Conservation (phyloP, 2,329 filamentous ascomycete species). For the Hypoxylon sp. region DNA sequence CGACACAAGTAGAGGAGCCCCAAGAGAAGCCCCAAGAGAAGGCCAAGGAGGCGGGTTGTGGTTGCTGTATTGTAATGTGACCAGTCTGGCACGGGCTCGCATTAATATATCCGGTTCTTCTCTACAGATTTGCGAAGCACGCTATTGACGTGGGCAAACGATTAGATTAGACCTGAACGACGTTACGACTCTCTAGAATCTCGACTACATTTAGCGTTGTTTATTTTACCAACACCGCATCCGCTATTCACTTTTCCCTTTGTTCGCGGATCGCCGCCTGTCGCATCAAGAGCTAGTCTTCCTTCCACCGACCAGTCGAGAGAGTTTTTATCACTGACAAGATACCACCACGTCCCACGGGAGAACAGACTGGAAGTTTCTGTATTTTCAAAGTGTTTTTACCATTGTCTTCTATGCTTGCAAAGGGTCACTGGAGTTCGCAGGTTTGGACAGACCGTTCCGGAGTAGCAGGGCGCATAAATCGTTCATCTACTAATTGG, state of each 20-base stretch:
- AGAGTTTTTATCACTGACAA: constrained; percentile 15
- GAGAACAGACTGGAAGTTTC: constrained; percentile 20
- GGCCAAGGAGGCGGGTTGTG: constrained; percentile 73
- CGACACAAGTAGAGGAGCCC: constrained; percentile 66
- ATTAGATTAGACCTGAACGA: constrained; percentile 45
- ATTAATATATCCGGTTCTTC: constrained; percentile 27
- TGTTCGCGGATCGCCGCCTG: constrained; percentile 40
- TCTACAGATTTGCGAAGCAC: constrained; percentile 25
- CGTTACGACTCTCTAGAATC: constrained; percentile 45
- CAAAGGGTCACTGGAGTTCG: constrained; percentile 47
- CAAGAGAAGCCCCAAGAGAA: constrained; percentile 66
- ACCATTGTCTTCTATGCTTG: constrained; percentile 34
- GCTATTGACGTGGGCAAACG: constrained; percentile 32
- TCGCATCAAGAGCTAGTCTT: constrained; percentile 29
- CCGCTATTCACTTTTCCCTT: constrained; percentile 41
- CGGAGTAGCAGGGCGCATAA: constrained; percentile 46
- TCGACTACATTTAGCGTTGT: constrained; percentile 42
- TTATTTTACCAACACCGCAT: constrained; percentile 43
- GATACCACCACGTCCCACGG: constrained; percentile 17
- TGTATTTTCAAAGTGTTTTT: constrained; percentile 33
- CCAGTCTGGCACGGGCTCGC: constrained; percentile 37
- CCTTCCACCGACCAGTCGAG: constrained; percentile 17
- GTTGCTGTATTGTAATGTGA: constrained; percentile 84
- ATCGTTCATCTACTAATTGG: constrained; percentile 38
- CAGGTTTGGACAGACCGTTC: constrained; percentile 49